phyloP scores from a whole-genome alignment of 1,284 basidiomycete species.

The Rhodotorula mucilaginosa region DNA sequence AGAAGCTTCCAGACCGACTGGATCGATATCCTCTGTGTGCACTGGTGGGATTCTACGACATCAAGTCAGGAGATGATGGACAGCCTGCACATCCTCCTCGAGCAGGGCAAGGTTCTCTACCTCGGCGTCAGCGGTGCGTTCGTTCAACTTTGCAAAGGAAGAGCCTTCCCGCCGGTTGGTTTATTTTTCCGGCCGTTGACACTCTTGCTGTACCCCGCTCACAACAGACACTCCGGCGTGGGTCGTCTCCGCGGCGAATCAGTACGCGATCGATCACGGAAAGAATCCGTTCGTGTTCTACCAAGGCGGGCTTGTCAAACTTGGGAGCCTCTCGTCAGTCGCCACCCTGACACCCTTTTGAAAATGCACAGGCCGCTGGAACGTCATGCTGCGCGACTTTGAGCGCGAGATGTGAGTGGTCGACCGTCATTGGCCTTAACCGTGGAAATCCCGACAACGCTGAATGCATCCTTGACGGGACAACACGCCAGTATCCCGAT shows the following conservation, averaged over 20 bases:
- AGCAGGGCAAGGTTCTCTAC: slow-evolving; percentile 56
- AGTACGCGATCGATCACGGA: slow-evolving; percentile 56
- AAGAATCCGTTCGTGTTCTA: slow-evolving; percentile 60
- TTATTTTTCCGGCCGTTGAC: too few relatives aligned
- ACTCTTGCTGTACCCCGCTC: too few relatives aligned
- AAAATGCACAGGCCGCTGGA: slow-evolving; percentile 48
- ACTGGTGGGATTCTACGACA: slow-evolving; percentile 55
- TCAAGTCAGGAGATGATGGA: slow-evolving; percentile 61
- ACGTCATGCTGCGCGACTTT: slow-evolving; percentile 54
- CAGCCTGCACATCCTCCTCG: slow-evolving; percentile 54
- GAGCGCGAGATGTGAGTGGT: slow-evolving; percentile 57
- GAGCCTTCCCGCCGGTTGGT: too few relatives aligned
- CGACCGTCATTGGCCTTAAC: too few relatives aligned
- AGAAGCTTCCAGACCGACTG: slow-evolving; percentile 61
- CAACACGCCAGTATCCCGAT: slow-evolving; percentile 54
- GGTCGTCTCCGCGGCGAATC: slow-evolving; percentile 56
- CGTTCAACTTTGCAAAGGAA: too few relatives aligned
- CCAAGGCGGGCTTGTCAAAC: slow-evolving; percentile 51
- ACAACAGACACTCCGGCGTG: slow-evolving; percentile 57
- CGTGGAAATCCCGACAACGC: too few relatives aligned
- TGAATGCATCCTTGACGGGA: too few relatives aligned
- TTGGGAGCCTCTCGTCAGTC: neutral
- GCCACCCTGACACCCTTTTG: too few relatives aligned
- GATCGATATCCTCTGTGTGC: slow-evolving; percentile 56
- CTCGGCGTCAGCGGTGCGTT: slow-evolving; percentile 44